Percentiles rank a stretch among this genome's conserved stretches.
Evolutionary conservation across 495 filamentous ascomycete species (phyloP).

Genomic region (Friedmanniomyces simplex): DNA sequence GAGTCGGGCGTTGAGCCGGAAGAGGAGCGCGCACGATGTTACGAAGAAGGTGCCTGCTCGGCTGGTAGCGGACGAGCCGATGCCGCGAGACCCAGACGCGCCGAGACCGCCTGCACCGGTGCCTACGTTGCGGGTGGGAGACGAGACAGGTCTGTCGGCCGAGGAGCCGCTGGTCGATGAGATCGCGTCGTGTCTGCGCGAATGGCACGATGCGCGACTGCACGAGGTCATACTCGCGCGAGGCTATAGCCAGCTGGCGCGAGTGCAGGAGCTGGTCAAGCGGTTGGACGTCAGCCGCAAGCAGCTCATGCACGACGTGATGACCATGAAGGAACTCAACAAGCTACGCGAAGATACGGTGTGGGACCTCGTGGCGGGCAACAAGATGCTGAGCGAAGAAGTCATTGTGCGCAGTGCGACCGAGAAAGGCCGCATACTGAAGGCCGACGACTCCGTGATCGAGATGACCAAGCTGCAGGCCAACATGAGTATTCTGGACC

Average conservation of each 20-base stretch:
- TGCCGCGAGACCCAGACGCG: constrained; percentile 46
- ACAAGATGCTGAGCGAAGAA: constrained; percentile 83
- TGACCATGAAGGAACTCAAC: constrained; percentile 73
- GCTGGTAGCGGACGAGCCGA: constrained; percentile 10
- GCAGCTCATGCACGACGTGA: constrained; percentile 84
- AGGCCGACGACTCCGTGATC: constrained; percentile 83
- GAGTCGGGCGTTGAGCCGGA: constrained; percentile 15
- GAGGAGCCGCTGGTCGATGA: constrained; percentile 93
- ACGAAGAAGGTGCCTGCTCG: constrained; percentile 3
- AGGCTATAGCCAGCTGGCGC: constrained; percentile 70
- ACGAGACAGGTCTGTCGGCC: constrained; percentile 81
- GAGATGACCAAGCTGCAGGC: constrained; percentile 87
- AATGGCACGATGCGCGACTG: constrained; percentile 96
- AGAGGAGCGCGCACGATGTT: constrained; percentile 15
- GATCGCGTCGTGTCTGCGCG: constrained; percentile 86
- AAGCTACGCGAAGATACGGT: constrained; percentile 72
- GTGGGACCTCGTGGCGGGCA: constrained; percentile 88
- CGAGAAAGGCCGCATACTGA: constrained; percentile 73
- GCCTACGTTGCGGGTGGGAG: constrained; percentile 93
- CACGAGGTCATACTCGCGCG: constrained; percentile 82
- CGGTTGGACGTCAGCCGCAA: constrained; percentile 71
- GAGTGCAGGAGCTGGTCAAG: constrained; percentile 66
- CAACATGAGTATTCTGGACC: constrained; percentile 87
- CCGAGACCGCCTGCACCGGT: constrained; percentile 84
- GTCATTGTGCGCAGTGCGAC: constrained; percentile 86